Conservation (phyloP, 1,284 basidiomycete species). For the Ceratobasidium sp. region DNA sequence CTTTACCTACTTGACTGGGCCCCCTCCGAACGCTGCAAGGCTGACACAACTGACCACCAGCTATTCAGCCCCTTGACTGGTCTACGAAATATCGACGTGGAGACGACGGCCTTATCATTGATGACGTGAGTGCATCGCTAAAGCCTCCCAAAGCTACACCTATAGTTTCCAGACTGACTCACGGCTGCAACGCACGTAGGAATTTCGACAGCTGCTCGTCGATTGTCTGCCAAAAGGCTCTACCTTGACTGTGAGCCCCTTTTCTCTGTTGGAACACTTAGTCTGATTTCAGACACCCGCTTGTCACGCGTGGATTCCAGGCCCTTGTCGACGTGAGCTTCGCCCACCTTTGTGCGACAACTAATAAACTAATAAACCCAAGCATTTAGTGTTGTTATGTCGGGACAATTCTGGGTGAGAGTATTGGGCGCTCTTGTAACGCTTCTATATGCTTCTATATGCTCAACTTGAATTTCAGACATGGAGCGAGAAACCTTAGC, state of each 20-base stretch:
- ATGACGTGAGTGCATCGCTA: constrained; percentile 16
- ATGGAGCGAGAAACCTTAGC: constrained; percentile 34
- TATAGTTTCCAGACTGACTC: neutral
- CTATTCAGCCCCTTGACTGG: constrained; percentile 39
- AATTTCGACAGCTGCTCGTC: constrained; percentile 26
- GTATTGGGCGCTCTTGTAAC: neutral
- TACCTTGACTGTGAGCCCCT: constrained; percentile 19
- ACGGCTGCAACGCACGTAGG: neutral
- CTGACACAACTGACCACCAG: neutral
- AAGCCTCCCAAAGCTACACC: neutral
- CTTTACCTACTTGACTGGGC: too few species aligned
- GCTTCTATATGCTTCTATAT: too few species aligned
- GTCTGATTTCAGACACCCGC: neutral
- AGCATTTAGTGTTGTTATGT: constrained; percentile 29
- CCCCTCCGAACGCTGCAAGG: too few species aligned
- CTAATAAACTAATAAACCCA: neutral
- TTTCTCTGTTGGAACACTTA: too few species aligned
- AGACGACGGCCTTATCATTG: constrained; percentile 25
- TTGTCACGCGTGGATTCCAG: neutral
- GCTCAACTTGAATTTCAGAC: constrained; percentile 11
- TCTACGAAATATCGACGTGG: constrained; percentile 28
- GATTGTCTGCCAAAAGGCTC: constrained; percentile 19
- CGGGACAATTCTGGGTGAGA: constrained; percentile 38
- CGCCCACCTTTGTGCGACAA: neutral
- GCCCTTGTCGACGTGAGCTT: constrained; percentile 29